phyloP scores from a whole-genome alignment of 805 yeast genomes.

The Starmera caribaea region DNA sequence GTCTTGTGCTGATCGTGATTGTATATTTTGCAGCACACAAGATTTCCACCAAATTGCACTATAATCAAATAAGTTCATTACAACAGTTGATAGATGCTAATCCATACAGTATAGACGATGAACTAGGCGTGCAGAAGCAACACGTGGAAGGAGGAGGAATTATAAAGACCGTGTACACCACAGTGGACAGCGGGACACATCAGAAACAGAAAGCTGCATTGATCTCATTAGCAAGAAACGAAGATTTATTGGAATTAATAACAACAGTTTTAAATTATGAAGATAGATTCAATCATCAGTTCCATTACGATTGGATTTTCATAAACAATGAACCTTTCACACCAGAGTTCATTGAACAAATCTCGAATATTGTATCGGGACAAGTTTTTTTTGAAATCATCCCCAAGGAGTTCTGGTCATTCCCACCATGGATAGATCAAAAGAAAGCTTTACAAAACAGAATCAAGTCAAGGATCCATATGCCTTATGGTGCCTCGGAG shows the following conservation, averaged over 20 bases:
- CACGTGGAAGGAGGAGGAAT: background rate
- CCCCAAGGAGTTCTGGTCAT: conserved; percentile 78
- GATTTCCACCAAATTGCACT: conserved; percentile 10
- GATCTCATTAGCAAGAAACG: conserved; percentile 60
- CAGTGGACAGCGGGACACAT: no score
- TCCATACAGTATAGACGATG: conserved; percentile 9
- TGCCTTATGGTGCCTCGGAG: conserved; percentile 60
- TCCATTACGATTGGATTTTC: conserved; percentile 87
- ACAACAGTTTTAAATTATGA: conserved; percentile 62
- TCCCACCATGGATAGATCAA: conserved; percentile 72
- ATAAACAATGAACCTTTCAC: conserved; percentile 71
- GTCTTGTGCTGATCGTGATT: conserved; percentile 6
- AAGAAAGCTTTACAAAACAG: conserved; percentile 50
- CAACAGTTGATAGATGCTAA: conserved; percentile 10
- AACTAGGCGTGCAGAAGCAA: conserved; percentile 2
- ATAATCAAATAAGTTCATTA: background rate
- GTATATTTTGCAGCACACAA: conserved; percentile 11
- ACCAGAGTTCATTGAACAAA: conserved; percentile 53
- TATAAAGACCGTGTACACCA: no score
- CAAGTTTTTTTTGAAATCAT: conserved; percentile 61
- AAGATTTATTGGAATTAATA: conserved; percentile 48
- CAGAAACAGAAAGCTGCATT: background rate
- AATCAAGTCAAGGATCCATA: conserved; percentile 40
- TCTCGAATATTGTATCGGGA: conserved; percentile 52
- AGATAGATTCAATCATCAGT: conserved; percentile 69